phyloP scores from a whole-genome alignment of 768 basidiomycete genomes.

The Tulasnella calospora region DNA sequence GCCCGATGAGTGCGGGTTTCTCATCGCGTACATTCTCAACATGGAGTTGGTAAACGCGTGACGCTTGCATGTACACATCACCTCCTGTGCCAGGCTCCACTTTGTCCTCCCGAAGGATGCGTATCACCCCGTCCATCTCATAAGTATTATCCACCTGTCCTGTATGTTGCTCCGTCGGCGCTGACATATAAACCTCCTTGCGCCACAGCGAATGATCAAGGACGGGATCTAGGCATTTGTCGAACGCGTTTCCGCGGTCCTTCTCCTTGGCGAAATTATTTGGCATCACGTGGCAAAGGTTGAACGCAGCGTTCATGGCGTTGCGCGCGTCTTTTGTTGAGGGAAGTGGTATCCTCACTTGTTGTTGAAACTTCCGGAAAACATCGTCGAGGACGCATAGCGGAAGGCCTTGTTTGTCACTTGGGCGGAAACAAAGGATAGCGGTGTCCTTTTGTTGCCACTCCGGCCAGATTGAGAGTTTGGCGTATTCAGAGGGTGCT shows the following conservation, averaged over 20 bases:
- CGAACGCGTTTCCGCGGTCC: neutral
- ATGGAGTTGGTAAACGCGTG: too few species aligned
- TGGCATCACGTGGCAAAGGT: neutral
- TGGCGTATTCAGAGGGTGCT: too few species aligned
- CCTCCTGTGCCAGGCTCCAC: constrained; percentile 10
- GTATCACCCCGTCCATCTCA: neutral
- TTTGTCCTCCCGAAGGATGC: constrained; percentile 13
- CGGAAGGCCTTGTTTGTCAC: too few species aligned
- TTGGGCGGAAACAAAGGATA: too few species aligned
- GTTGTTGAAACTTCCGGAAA: too few species aligned
- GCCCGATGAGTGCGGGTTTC: neutral
- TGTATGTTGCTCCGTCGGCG: neutral
- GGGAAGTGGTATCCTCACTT: too few species aligned
- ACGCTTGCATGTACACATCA: too few species aligned
- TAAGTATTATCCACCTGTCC: neutral
- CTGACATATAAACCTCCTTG: neutral
- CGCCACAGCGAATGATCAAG: neutral
- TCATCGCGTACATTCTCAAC: neutral
- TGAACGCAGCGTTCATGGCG: too few species aligned
- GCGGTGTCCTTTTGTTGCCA: too few species aligned
- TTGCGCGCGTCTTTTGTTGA: too few species aligned
- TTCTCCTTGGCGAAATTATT: neutral
- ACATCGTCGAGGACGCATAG: too few species aligned
- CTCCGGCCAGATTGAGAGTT: too few species aligned
- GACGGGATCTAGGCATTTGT: neutral